Evolutionary conservation across 2,329 filamentous ascomycete genomes (phyloP), one percentile per base, ranked within the genome.

Genomic region (Fusarium sp.): DNA sequence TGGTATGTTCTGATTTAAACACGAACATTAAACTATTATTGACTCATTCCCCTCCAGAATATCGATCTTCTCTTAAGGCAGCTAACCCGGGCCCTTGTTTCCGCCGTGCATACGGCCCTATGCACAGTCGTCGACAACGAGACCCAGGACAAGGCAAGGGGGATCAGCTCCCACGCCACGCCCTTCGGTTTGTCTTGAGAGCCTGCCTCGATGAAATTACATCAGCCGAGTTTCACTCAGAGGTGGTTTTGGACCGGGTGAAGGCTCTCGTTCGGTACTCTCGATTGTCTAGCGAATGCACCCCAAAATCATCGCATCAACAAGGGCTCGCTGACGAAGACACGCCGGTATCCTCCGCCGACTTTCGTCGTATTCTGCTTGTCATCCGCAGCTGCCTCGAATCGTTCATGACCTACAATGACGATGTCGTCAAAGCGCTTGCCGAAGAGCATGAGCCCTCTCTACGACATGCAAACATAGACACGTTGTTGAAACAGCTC

Each of bases 401-500:
- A n/a, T n/a, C 13, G 6, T 30, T n/a, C 25, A 15, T 11, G 19
- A 30, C 25, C 6, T 47, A 11, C 25, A 21, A 19, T 47, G 44
- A 47, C 4, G 19, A 7, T 32, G 28, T 18, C 23, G 18, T 9
- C 43, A 13, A 46, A 46, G 43, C 19, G 18, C 12, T 28, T 28
- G 25, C 9, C 9, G 44, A 4, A 47, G 3, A 21, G 12, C 21
- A 47, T 16, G 19, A n/a, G 46, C 19, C 13, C 46, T 49, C 6
- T n/a, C 19, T n/a, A n/a, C 28, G 5, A 8, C 2, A 16, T 12
- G 13, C 0, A 16, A 30, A 16, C 9, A 30, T 11, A 2, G 6
- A 13, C 7, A 5, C 7, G 8, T 33, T 13, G 11, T 9, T 33
- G 9, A 32, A 23, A 8, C 21, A 50, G 5, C 16, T 32, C 16